Conservation (phyloP, 2,329 filamentous ascomycete species). For the Pseudogymnoascus sp. region DNA sequence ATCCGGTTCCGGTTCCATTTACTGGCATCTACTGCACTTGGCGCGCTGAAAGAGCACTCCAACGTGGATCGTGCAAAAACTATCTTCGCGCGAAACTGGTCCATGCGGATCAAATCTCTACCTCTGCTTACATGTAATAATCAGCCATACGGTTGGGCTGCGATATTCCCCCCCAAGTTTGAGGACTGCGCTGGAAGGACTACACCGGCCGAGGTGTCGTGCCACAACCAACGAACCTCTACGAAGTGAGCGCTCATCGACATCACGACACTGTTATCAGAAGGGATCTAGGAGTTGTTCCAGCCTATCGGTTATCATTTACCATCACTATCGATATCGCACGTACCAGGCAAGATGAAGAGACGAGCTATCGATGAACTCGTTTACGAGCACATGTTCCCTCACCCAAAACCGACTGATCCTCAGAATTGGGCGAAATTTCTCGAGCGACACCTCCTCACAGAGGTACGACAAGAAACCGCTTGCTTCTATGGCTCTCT, state of each 20-base stretch:
- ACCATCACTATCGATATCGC: neutral
- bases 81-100: neutral
- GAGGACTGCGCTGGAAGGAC: constrained; percentile 4
- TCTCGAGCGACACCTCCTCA: constrained; percentile 60
- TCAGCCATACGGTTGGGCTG: neutral
- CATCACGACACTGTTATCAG: neutral
- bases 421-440: constrained; percentile 64
- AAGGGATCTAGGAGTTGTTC: neutral
- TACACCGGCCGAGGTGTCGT: neutral
- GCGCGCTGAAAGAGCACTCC: neutral
- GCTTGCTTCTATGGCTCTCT: constrained; percentile 66
- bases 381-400: constrained; percentile 67
- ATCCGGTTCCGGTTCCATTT: neutral
- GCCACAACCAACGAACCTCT: neutral
- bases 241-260: constrained; percentile 2
- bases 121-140: constrained; percentile 3
- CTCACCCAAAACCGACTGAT: constrained; percentile 57
- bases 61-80: neutral
- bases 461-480: constrained; percentile 70
- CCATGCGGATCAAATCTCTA: neutral
- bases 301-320: neutral
- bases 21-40: neutral
- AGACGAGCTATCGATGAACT: constrained; percentile 61
- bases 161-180: constrained; percentile 4
- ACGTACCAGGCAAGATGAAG: constrained; percentile 48